Conservation (phyloP, 345 rosid genomes). For the Euphorbia tirucalli region DNA sequence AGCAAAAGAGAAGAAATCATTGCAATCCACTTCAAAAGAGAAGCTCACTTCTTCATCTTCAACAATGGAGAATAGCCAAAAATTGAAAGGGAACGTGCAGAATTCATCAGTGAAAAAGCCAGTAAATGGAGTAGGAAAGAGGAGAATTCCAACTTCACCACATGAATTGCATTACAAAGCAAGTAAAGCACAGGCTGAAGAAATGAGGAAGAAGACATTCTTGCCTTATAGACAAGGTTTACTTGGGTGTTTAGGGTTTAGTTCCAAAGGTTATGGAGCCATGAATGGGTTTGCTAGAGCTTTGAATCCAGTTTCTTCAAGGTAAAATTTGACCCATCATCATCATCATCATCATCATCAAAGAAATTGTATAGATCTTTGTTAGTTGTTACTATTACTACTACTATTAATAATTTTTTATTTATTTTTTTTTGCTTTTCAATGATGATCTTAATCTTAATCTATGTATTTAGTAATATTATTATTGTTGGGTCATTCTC, state of each 20-base stretch:
- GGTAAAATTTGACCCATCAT: conserved; percentile 32
- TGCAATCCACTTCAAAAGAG: conserved; percentile 1
- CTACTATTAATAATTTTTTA: not conserved
- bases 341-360: not conserved
- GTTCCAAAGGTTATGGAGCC: conserved; percentile 93
- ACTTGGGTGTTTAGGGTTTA: conserved; percentile 94
- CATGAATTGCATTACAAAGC: conserved; percentile 92
- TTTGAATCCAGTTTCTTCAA: conserved; percentile 86
- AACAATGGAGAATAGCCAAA: conserved; percentile 17
- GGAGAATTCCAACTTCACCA: conserved; percentile 70
- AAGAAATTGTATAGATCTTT: conserved; percentile 24
- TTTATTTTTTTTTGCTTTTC: not conserved
- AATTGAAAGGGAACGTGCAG: conserved; percentile 20
- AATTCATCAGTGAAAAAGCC: conserved; percentile 36
- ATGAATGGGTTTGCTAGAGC: conserved; percentile 86
- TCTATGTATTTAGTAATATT: conserved; percentile 10
- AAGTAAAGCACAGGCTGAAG: conserved; percentile 91
- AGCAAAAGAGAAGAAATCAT: conserved; percentile 48
- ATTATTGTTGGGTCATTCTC: conserved; percentile 7
- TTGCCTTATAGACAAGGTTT: conserved; percentile 93
- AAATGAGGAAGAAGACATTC: conserved; percentile 91
- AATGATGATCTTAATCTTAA: not conserved
- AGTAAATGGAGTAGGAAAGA: conserved; percentile 54
- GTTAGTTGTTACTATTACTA: not conserved
- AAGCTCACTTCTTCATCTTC: not conserved